phyloP scores from a whole-genome alignment of 1,139 yeast species.

The Geotrichum phurueaensis region DNA sequence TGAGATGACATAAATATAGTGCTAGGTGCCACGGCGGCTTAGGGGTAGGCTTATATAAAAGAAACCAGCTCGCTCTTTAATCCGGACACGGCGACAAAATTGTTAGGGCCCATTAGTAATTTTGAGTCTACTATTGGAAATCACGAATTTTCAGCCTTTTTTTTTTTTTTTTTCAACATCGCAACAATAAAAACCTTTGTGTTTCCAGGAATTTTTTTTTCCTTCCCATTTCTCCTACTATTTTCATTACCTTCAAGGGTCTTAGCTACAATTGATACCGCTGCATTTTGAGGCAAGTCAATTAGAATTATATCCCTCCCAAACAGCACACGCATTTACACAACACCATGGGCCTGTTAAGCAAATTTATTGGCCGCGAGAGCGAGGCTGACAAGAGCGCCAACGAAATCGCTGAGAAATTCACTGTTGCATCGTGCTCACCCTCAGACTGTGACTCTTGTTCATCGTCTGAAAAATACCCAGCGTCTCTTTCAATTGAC shows the following conservation, averaged over 20 bases:
- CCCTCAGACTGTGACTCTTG: conserved; percentile 28
- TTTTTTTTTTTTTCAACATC: background rate
- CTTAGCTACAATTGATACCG: background rate
- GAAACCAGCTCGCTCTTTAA: too few relatives aligned
- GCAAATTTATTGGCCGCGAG: conserved; percentile 2
- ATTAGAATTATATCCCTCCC: background rate
- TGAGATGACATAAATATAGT: too few relatives aligned
- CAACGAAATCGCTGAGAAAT: conserved; percentile 17
- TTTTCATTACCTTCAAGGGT: background rate
- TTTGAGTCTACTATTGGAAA: background rate
- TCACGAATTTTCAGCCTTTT: background rate
- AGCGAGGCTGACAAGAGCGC: conserved; percentile 37
- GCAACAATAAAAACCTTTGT: background rate
- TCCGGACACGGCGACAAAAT: background rate
- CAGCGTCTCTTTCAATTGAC: conserved; percentile 50
- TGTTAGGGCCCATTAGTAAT: background rate
- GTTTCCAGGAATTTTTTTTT: background rate
- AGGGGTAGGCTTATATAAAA: too few relatives aligned
- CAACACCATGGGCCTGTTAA: conserved; percentile 8
- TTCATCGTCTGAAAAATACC: conserved; percentile 39
- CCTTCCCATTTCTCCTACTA: background rate
- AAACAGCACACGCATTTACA: background rate
- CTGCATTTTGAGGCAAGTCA: background rate
- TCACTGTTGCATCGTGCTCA: conserved; percentile 26
- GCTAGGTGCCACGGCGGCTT: too few relatives aligned